Conservation (phyloP, 73 alveolate genomes). For the Tetrahymena elliotti region DNA sequence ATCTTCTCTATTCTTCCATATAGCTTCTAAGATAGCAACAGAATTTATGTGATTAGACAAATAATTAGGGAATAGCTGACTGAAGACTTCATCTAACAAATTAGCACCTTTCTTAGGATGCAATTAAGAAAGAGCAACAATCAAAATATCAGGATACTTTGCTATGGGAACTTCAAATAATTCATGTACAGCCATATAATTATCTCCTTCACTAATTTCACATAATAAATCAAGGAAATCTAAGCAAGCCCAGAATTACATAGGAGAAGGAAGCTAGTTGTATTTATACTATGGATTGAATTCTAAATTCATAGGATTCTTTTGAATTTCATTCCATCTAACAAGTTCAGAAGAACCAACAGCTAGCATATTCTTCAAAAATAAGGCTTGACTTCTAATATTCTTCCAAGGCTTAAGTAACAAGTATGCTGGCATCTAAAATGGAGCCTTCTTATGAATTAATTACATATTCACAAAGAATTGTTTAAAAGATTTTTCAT, state of each 20-base stretch:
- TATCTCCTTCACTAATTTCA: conserved; percentile 33
- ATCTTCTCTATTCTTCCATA: conserved; percentile 32
- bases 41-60: conserved; percentile 33
- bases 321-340: conserved; percentile 28
- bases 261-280: background rate
- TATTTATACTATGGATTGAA: background rate
- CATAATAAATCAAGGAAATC: conserved; percentile 15
- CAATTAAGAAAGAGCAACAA: conserved; percentile 12
- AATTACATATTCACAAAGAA: background rate
- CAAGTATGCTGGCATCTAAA: conserved; percentile 5
- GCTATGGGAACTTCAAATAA: conserved; percentile 22
- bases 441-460: background rate
- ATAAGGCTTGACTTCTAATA: conserved; percentile 7
- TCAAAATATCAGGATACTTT: conserved; percentile 16
- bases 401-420: conserved; percentile 26
- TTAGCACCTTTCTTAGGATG: conserved; percentile 24
- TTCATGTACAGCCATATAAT: conserved; percentile 7
- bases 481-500: background rate
- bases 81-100: conserved; percentile 31
- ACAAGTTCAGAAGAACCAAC: conserved; percentile 16
- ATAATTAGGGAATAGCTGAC: conserved; percentile 19
- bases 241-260: conserved; percentile 22
- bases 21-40: conserved; percentile 16
- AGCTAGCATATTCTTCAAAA: conserved; percentile 6
- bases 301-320: conserved; percentile 10